Evolutionary conservation across 768 basidiomycete genomes (phyloP), one percentile per base, ranked within the genome.

Genomic region (Cystobasidium ongulense): DNA sequence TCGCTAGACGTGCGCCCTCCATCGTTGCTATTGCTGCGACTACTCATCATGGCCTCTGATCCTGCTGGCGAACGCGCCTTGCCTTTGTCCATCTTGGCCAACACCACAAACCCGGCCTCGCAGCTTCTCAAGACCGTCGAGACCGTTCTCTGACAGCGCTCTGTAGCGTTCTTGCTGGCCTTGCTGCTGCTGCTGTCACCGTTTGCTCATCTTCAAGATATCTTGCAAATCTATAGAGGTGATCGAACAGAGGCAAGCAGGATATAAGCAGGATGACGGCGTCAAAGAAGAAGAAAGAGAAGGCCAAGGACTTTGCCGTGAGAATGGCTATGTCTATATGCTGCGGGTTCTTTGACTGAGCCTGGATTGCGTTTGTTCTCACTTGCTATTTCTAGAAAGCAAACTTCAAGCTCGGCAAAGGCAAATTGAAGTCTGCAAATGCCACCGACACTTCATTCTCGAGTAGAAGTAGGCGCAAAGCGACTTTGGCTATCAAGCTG

Each of bases 401-500:
- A 29, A 97, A 90, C 81, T 85, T 96, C 41, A 99, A 96, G 81
- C 89, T 99, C 63, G 95, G 95, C 39, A 99, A 95, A 81, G 92
- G 91, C 53, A 98, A 94, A 81, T 86, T 89, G 78, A 80, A 83
- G 11, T 84, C 92, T 11, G 85, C 83, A 57, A 98, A 98, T 85
- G 90, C 87, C 4, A 86, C 97, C 76, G 91, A 98, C 82, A 98
- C 95, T 0, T 93, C 94, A 0, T 97, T 95, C 86, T 92, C 94
- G 80, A 88, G 92, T 36, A 87, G 91, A 74, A 91, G 95, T 96
- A 79, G 78, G 90, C 84, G 18, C 33, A 62, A n/a, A n/a, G n/a
- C n/a, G n/a, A n/a, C n/a, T n/a, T n/a, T n/a, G n/a, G 1, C 38
- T 10, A 39, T 33, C 63, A 10, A 5, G 53, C 53, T 25, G n/a